Evolutionary conservation across 116 monocot genomes (phyloP).

Genomic region (Posidonia oceanica): DNA sequence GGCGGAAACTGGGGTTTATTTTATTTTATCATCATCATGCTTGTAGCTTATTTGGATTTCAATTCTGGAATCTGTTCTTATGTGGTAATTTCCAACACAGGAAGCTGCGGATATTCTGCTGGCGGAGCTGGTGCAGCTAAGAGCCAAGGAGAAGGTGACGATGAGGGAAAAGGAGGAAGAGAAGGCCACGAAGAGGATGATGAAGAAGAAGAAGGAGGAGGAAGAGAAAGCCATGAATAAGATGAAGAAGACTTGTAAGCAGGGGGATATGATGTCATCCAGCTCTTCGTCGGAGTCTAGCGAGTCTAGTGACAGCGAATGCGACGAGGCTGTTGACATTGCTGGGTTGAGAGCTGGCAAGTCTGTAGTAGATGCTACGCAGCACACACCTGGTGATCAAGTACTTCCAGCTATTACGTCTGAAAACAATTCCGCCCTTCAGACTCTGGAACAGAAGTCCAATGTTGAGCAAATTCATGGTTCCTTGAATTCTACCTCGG

Average conservation of each 20-base stretch:
- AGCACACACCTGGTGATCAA: neutral
- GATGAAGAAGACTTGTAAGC: neutral
- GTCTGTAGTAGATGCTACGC: neutral
- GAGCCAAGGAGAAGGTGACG: conserved; percentile 12
- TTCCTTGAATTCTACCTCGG: neutral
- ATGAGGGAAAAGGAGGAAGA: conserved; percentile 7
- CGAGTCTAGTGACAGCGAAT: conserved; percentile 18
- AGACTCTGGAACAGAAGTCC: neutral
- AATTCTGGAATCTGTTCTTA: neutral
- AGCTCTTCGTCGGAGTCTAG: conserved; percentile 10
- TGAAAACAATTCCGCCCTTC: neutral
- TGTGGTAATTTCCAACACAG: conserved; percentile 19
- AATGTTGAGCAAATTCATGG: neutral
- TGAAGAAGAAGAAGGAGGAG: conserved; percentile 3
- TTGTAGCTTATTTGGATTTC: neutral
- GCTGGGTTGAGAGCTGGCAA: neutral
- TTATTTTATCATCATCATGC: too few species aligned
- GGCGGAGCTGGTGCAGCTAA: conserved; percentile 34
- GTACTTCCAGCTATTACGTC: neutral
- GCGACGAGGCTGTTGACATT: conserved; percentile 8
- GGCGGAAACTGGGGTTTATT: too few species aligned
- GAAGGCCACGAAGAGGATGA: conserved; percentile 10
- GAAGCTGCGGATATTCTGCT: conserved; percentile 46
- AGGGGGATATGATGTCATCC: conserved; percentile 2
- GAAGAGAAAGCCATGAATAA: conserved; percentile 1